phyloP scores from a whole-genome alignment of 2,329 filamentous ascomycete genomes.

The Ceratocystis lukuohia region DNA sequence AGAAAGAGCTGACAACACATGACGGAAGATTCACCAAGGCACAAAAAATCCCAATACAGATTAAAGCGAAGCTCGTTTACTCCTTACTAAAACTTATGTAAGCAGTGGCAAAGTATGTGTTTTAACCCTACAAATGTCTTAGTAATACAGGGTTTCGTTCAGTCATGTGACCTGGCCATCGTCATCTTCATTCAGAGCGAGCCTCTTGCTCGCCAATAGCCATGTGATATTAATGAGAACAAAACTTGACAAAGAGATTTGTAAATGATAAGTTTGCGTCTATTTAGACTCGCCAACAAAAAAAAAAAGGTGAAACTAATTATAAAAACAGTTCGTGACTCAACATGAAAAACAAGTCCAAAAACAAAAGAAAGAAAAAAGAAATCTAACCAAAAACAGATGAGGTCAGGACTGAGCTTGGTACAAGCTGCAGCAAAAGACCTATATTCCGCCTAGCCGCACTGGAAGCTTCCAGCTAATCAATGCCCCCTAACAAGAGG shows the following conservation, averaged over 20 bases:
- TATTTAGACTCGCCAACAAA: no score
- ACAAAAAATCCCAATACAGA: no score
- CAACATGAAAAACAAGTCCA: background rate
- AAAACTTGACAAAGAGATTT: no score
- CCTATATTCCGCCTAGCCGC: background rate
- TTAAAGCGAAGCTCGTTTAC: background rate
- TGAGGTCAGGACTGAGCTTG: background rate
- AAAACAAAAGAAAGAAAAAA: background rate
- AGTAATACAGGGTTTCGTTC: background rate
- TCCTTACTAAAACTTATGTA: background rate
- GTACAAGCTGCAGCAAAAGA: background rate
- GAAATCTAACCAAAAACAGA: conserved; percentile 2
- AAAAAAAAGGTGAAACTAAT: no score
- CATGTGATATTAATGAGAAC: no score
- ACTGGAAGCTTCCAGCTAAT: background rate
- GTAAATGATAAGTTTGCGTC: no score
- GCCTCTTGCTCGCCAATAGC: no score
- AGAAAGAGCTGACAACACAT: conserved; percentile 18
- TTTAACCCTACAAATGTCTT: background rate
- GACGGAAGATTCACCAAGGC: background rate
- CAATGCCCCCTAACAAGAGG: conserved; percentile 12
- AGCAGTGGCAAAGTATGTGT: background rate
- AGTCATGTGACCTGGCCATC: background rate
- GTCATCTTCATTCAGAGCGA: background rate
- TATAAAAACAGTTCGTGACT: no score